Evolutionary conservation across 2,329 filamentous ascomycete genomes (phyloP), one percentile per base, ranked within the genome.

Genomic region (Rutstroemia sp.): DNA sequence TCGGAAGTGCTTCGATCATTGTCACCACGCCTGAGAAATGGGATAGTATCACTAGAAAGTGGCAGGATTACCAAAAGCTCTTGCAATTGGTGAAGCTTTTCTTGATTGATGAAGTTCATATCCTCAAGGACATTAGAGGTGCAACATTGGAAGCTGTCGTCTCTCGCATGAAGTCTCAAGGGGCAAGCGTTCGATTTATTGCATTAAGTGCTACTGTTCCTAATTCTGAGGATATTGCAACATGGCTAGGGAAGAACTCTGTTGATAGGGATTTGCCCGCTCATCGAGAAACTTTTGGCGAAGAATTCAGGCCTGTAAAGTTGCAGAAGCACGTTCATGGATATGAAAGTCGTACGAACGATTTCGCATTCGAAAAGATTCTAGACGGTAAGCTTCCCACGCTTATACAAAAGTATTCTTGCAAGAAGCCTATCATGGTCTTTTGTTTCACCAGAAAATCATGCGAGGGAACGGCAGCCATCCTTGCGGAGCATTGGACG

Each of bases 1-100:
- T 92, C 5, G 84, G 89, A 58, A 82, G 77, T 63, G 89, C 89
- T 3, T 85, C 84, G 48, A 88, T 95, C 60, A 92, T 95, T 62
- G 79, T 95, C 60, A 94, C 90, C 0, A 95, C 89, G 0, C 89
- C 90, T 0, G 89, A 95, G 70, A 95, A 95, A 67, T 95, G 89
- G 89, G 89, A 95, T 67, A 92, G 88, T 58, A 85, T 94, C 69
- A 95, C 90, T 0, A 78, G 89, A 17, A 92, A 89, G 67, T 95
- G 90, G 90, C 83, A 85, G 63, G 89, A 95, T 63, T 87, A 95
- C 64, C 78, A 79, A 52, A 87, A 78, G 61, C 73, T 95, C 17
- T 82, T 95, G 71, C 80, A 86, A 57, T 76, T 92, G 60, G 81
- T 95, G 47, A 88, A 86, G 58, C 73, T 95, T 0, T 89, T 94